Conservation (phyloP, 768 basidiomycete species). For the Suillus hirtellus region DNA sequence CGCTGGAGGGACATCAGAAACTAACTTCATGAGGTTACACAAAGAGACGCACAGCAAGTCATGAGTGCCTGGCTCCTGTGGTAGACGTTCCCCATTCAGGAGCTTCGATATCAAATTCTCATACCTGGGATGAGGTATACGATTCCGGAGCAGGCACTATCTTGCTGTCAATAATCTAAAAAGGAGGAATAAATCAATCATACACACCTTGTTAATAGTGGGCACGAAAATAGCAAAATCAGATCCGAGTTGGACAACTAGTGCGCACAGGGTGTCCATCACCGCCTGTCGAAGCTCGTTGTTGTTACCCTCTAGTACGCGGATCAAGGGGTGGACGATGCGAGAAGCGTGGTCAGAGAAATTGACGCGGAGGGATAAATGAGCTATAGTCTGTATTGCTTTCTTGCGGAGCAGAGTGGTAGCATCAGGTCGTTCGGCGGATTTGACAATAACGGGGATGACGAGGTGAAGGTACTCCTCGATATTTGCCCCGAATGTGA, state of each 20-base stretch:
- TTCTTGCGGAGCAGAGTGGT: slow-evolving; percentile 76
- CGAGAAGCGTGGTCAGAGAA: slow-evolving; percentile 97
- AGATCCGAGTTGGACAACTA: slow-evolving; percentile 90
- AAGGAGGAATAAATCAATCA: slow-evolving; percentile 3
- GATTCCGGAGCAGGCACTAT: slow-evolving; percentile 74
- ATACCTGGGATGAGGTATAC: slow-evolving; percentile 79
- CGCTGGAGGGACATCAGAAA: slow-evolving; percentile 40
- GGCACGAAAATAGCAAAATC: slow-evolving; percentile 99
- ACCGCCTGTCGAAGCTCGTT: slow-evolving; percentile 84
- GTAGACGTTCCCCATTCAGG: slow-evolving; percentile 87
- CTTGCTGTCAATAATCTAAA: slow-evolving; percentile 7
- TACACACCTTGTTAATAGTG: slow-evolving; percentile 85
- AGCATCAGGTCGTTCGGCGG: slow-evolving; percentile 82
- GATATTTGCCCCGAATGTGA: slow-evolving; percentile 93
- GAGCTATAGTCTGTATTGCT: slow-evolving; percentile 90
- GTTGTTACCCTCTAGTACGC: slow-evolving; percentile 72
- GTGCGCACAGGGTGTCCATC: slow-evolving; percentile 90
- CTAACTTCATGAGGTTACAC: slow-evolving; percentile 1
- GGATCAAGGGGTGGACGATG: slow-evolving; percentile 92
- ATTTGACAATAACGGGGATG: slow-evolving; percentile 90
- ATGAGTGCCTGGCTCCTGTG: slow-evolving; percentile 76
- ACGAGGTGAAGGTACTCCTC: slow-evolving; percentile 98
- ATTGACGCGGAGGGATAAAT: slow-evolving; percentile 88
- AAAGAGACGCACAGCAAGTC: slow-evolving; percentile 57
- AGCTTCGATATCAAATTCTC: slow-evolving; percentile 88